Base-by-base conservation (phyloP, 176 grass and related monocot genomes). In the Secale cereale region DNA sequence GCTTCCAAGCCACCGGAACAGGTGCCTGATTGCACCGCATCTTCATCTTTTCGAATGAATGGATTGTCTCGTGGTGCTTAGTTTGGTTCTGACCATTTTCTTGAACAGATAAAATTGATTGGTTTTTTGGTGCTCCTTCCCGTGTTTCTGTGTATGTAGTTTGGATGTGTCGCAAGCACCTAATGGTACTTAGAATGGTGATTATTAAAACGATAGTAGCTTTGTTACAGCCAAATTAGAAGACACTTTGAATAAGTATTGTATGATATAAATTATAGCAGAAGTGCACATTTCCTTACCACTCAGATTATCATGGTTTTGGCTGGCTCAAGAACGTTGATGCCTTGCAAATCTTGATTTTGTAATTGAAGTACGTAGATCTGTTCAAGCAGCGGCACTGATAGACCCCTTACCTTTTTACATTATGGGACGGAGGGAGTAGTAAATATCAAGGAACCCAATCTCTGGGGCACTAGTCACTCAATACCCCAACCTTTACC, bases 1-100 rank as follows among this genome's bases (percentile, higher is more conserved):
- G 74, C 89, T 74, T 59, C 89, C 4, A 91, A 91, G 71, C 17
- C 86, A 65, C 85, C 86, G 28, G 80, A 90, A 84, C 89, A 86
- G 78, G 92, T 91, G 82, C 27, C 79, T 37, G 20, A 45, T 57
- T 28, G 65, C 19, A 19, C 4, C 8, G 1, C 26, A 11, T 63
- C 16, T 78, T 36, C 31, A 60, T 45, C 26, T 74, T 72, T 19
- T 19, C 1, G 1, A 62, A 36, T 59, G 3, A 62, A 36, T 59
- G 28, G 3, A 25, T 45, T 46, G 17, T 56, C 19, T 75, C 25
- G 23, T 37, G 37, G 10, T 85, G 79, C 33, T 83, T 65, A 26
- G 14, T 45, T 66, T 52, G 28, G 19, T 56, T 36, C 10, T 30
- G 8, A 29, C 1, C 65, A 22, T 81, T 86, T 30, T 0, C 36